Base-by-base conservation (phyloP, 2,329 filamentous ascomycete genomes). In the Ophidiomyces ophidiicola region DNA sequence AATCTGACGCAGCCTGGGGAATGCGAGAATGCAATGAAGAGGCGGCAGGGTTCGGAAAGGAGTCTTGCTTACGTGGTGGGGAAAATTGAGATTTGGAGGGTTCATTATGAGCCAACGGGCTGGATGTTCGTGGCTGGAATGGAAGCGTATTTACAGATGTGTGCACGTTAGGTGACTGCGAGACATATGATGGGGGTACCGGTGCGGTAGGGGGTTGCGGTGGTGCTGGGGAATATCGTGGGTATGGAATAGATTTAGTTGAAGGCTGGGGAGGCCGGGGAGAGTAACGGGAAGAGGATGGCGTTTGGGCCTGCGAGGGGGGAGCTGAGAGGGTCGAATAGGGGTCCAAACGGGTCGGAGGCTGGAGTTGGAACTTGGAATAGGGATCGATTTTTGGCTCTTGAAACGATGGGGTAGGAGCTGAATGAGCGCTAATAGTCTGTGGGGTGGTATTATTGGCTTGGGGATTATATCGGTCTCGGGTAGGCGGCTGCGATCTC, bases 91-190 rank as follows among this genome's bases (percentile, higher is more conserved):
- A 2, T 8, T 34, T 40, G 15, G 28, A 14, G 28, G 42, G 30
- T 12, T 42, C 58, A 39, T 66, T 70, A 35, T 70, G 68, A 21
- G 74, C 74, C 11, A 79, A 61, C 11, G 75, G 75, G 53, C 75
- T 78, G n/a, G 74, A 78, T 5, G 74, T 78, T 41, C 75, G 66
- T 12, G 75, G 75, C 29, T 74, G 71, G 53, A 77, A 78, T 3
- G 70, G 64, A 44, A 74, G 62, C 10, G 59, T 35, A 32, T 30
- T 42, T 17, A 40, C 39, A 10, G 41, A 26, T 17, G 38, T 12
- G 44, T 53, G 50, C 15, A 52, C 47, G 34, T 44, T 46, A 21
- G 55, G 40, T 11, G 55, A 60, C 45, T 55, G 64, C 15, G 63
- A 63, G 21, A 52, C 56, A 48, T 67, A 65, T 39, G 60, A 61